These are phyloP conservation scores for Cyclotella cryptica DNA, from an alignment of 108 stramenopile genomes.

Conservation along the genomic window DNA sequence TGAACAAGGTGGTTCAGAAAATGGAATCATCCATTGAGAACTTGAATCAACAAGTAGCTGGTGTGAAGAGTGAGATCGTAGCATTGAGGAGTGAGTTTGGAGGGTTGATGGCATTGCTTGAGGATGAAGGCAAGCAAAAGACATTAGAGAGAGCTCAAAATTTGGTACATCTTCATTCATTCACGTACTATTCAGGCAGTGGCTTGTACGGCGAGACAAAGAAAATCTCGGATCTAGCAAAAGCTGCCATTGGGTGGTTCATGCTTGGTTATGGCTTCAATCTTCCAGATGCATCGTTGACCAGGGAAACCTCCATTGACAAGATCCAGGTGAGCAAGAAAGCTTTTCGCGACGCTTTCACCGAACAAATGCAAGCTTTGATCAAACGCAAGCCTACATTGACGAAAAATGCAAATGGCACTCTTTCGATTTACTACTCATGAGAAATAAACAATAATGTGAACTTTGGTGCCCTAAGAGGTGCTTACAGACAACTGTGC, in stretches of 20 bases:
- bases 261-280: slow-evolving; percentile 5
- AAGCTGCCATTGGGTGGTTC: slow-evolving; percentile 4
- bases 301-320: neutral
- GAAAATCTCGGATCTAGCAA: neutral
- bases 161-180: neutral
- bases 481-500: too few species aligned
- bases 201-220: neutral
- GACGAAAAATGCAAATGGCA: neutral
- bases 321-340: neutral
- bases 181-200: neutral
- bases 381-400: slow-evolving; percentile 22
- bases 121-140: slow-evolving; percentile 22
- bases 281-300: neutral
- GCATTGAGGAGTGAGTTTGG: neutral
- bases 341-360: slow-evolving; percentile 11
- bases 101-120: slow-evolving; percentile 6
- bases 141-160: neutral
- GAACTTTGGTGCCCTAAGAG: too few species aligned
- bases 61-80: slow-evolving; percentile 11
- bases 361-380: neutral
- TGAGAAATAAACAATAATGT: neutral
- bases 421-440: neutral
- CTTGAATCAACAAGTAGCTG: slow-evolving; percentile 19
- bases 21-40: slow-evolving; percentile 26
- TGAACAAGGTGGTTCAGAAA: slow-evolving; percentile 30